Percentiles rank a stretch among this genome's conserved stretches.
phyloP scores from a whole-genome alignment of 73 alveolate species.

The Uronychia setigera region DNA sequence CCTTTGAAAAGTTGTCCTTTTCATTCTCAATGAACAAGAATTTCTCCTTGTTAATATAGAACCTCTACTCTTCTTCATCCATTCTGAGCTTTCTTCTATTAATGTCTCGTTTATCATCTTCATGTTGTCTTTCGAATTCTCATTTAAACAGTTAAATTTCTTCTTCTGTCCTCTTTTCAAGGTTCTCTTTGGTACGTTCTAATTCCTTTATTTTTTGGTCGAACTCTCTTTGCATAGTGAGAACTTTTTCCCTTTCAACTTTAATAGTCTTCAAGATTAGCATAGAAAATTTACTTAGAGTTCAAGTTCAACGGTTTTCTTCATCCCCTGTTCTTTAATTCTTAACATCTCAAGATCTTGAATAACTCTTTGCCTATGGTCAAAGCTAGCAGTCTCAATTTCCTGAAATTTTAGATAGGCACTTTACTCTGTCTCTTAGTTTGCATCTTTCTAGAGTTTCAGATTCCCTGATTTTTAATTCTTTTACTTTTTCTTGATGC shows the following conservation, averaged over 20 bases:
- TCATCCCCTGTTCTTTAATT: conserved; percentile 61
- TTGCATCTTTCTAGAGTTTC: conserved; percentile 63
- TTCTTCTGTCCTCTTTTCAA: conserved; percentile 39
- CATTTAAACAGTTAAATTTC: conserved; percentile 51
- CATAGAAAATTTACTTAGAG: conserved; percentile 18
- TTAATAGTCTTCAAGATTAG: conserved; percentile 17
- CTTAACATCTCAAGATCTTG: conserved; percentile 59
- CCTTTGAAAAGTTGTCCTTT: conserved; percentile 38
- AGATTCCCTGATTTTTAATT: conserved; percentile 56
- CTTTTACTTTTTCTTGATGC: conserved; percentile 63
- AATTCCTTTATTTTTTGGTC: conserved; percentile 61
- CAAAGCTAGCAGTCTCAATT: conserved; percentile 59
- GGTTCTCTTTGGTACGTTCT: conserved; percentile 31
- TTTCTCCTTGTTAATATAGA: conserved; percentile 46
- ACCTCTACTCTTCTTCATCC: conserved; percentile 57
- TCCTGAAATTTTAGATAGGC: conserved; percentile 26
- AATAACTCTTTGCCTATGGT: conserved; percentile 51
- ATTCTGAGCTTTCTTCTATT: conserved; percentile 46
- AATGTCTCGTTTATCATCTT: conserved; percentile 51
- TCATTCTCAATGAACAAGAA: conserved; percentile 33
- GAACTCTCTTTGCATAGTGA: conserved; percentile 37
- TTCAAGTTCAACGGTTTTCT: conserved; percentile 69
- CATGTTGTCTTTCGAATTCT: conserved; percentile 43
- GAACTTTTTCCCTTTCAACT: conserved; percentile 46
- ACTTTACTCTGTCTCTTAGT: conserved; percentile 34